phyloP scores from a whole-genome alignment of 805 yeast genomes.

The Cyberlindnera xishuangbannaensis region DNA sequence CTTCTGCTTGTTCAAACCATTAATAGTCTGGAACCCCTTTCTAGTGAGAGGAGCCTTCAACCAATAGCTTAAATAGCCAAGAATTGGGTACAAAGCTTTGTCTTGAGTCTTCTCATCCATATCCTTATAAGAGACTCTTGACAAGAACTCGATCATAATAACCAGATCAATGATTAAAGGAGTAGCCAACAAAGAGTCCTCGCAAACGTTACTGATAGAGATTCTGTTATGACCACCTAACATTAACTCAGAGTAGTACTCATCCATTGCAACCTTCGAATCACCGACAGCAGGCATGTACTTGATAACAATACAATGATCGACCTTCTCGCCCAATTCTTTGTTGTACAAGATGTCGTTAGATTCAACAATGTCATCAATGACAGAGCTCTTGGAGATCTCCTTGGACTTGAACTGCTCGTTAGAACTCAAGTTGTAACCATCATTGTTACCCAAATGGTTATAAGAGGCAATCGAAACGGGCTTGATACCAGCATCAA shows the following conservation, averaged over 20 bases:
- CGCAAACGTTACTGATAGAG: constrained; percentile 92
- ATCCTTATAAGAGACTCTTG: constrained; percentile 76
- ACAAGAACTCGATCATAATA: constrained; percentile 83
- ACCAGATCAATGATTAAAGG: constrained; percentile 91
- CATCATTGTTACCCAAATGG: constrained; percentile 95
- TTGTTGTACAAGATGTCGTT: constrained; percentile 81
- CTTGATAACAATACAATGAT: constrained; percentile 93
- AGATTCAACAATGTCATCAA: constrained; percentile 89
- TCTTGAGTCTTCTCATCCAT: constrained; percentile 30
- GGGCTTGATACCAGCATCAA: constrained; percentile 96
- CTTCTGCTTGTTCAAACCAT: constrained; percentile 93
- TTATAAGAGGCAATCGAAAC: constrained; percentile 92
- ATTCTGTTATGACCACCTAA: constrained; percentile 96
- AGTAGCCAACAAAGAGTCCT: constrained; percentile 90
- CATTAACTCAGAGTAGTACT: constrained; percentile 94
- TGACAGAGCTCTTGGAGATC: constrained; percentile 87
- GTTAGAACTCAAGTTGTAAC: constrained; percentile 86
- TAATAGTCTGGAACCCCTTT: constrained; percentile 84
- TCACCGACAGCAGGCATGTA: constrained; percentile 94
- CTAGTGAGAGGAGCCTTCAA: constrained; percentile 93
- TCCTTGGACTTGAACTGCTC: constrained; percentile 93
- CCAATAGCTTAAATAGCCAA: constrained; percentile 90
- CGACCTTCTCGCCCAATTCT: constrained; percentile 70
- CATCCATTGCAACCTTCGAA: constrained; percentile 97
- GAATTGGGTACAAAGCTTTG: constrained; percentile 68